phyloP scores from a whole-genome alignment of 768 basidiomycete species.

The Cantharellus anzutake region DNA sequence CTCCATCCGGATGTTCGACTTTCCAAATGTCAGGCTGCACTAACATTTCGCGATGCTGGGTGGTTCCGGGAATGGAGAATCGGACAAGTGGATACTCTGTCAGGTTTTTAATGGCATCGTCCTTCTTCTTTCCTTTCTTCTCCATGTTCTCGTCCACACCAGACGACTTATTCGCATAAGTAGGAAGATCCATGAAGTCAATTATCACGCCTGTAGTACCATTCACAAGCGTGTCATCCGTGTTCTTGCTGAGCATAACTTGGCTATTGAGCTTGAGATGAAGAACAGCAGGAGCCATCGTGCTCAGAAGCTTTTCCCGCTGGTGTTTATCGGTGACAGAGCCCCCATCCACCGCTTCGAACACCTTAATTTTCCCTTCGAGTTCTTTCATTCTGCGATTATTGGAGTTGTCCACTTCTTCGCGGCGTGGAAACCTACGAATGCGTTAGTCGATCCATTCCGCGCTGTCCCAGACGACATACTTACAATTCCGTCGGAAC shows the following conservation, averaged over 20 bases:
- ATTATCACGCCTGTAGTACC: slow-evolving; percentile 80
- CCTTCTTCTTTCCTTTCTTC: slow-evolving; percentile 14
- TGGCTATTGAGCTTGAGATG: slow-evolving; percentile 62
- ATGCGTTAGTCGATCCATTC: neutral
- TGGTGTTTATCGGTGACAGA: slow-evolving; percentile 30
- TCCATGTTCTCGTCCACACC: slow-evolving; percentile 20
- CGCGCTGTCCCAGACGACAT: neutral
- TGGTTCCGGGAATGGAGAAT: slow-evolving; percentile 37
- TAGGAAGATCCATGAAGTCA: slow-evolving; percentile 41
- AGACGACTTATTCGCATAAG: slow-evolving; percentile 21
- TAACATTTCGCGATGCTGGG: slow-evolving; percentile 25
- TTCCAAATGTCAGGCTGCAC: slow-evolving; percentile 66
- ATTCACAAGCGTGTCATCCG: slow-evolving; percentile 80
- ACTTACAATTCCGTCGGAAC: slow-evolving; percentile 79
- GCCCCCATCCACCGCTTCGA: slow-evolving; percentile 45
- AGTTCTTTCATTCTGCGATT: slow-evolving; percentile 42
- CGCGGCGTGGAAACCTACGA: slow-evolving; percentile 69
- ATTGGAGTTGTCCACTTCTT: slow-evolving; percentile 85
- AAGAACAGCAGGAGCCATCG: slow-evolving; percentile 70
- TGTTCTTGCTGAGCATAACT: slow-evolving; percentile 87
- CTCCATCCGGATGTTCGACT: slow-evolving; percentile 71
- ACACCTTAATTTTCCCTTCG: slow-evolving; percentile 32
- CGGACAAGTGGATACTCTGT: slow-evolving; percentile 33
- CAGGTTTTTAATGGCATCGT: slow-evolving; percentile 10
- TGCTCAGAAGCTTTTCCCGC: slow-evolving; percentile 71